Conservation (phyloP, 768 basidiomycete genomes). For the Astraeus odoratus region DNA sequence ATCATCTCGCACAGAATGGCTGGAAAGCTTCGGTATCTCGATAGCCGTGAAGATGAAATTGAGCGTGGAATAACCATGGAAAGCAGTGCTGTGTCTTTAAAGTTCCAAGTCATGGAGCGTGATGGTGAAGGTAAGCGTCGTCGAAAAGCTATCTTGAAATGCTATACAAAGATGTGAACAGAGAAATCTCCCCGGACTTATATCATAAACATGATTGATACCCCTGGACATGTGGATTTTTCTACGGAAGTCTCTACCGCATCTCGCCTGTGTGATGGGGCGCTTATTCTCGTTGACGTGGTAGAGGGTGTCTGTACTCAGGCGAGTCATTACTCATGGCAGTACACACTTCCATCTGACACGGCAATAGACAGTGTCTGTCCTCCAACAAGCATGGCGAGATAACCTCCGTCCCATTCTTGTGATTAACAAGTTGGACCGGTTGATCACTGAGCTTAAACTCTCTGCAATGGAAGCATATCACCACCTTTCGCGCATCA, state of each 20-base stretch:
- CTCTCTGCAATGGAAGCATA: slow-evolving; percentile 89
- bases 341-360: not conserved
- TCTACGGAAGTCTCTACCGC: slow-evolving; percentile 96
- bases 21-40: slow-evolving; percentile 92
- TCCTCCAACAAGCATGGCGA: slow-evolving; percentile 90
- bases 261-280: slow-evolving; percentile 89
- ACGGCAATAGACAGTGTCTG: slow-evolving; percentile 75
- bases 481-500: slow-evolving; percentile 85
- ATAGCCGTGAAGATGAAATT: slow-evolving; percentile 95
- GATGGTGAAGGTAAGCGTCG: slow-evolving; percentile 49
- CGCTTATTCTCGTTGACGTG: slow-evolving; percentile 90
- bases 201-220: slow-evolving; percentile 94
- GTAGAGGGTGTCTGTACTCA: slow-evolving; percentile 99
- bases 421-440: slow-evolving; percentile 95
- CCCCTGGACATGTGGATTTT: slow-evolving; percentile 98
- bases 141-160: slow-evolving; percentile 2
- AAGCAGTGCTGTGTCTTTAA: slow-evolving; percentile 86
- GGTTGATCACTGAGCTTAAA: slow-evolving; percentile 89
- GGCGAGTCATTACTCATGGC: slow-evolving; percentile 43
- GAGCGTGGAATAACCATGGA: slow-evolving; percentile 99
- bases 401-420: slow-evolving; percentile 86
- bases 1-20: slow-evolving; percentile 94
- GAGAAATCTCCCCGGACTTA: slow-evolving; percentile 61
- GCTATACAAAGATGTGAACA: slow-evolving; percentile 34
- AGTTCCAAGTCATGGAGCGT: slow-evolving; percentile 73